These are phyloP conservation scores for Gymnopilus dilepis DNA, from an alignment of 768 basidiomycete genomes.

Conservation along the genomic window DNA sequence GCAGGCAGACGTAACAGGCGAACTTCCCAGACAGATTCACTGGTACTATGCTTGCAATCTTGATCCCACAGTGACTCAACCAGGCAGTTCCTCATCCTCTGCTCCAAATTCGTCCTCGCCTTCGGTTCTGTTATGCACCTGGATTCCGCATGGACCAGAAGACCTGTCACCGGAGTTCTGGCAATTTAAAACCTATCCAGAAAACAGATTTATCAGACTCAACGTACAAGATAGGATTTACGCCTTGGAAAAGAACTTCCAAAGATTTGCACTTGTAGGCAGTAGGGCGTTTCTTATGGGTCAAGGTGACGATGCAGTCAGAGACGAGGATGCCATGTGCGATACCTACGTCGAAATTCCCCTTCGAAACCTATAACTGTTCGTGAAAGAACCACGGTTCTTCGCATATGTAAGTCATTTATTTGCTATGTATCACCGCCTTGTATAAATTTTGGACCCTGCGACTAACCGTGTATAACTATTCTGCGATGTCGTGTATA, in stretches of 20 bases:
- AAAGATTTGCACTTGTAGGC: conserved; percentile 1
- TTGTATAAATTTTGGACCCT: too few species aligned
- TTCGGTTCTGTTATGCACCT: conserved; percentile 1
- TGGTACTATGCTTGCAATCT: conserved; percentile 1
- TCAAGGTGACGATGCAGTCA: conserved; percentile 1
- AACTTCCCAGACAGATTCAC: neutral
- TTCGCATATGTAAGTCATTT: too few species aligned
- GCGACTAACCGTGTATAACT: too few species aligned
- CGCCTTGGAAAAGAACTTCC: conserved; percentile 3
- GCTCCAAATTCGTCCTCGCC: neutral
- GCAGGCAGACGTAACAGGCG: neutral
- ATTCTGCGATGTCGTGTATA: too few species aligned
- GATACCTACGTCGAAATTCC: conserved; percentile 7
- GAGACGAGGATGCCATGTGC: neutral
- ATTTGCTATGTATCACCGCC: too few species aligned
- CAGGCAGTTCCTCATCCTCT: neutral
- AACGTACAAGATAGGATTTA: neutral
- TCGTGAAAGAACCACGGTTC: neutral
- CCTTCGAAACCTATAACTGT: neutral
- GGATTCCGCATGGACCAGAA: neutral
- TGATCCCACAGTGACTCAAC: neutral
- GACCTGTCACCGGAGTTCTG: conserved; percentile 9
- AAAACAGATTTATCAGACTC: neutral
- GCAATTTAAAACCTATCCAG: neutral
- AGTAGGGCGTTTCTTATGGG: conserved; percentile 9